phyloP scores from a whole-genome alignment of 2,329 filamentous ascomycete genomes.

The Periconia sp. region DNA sequence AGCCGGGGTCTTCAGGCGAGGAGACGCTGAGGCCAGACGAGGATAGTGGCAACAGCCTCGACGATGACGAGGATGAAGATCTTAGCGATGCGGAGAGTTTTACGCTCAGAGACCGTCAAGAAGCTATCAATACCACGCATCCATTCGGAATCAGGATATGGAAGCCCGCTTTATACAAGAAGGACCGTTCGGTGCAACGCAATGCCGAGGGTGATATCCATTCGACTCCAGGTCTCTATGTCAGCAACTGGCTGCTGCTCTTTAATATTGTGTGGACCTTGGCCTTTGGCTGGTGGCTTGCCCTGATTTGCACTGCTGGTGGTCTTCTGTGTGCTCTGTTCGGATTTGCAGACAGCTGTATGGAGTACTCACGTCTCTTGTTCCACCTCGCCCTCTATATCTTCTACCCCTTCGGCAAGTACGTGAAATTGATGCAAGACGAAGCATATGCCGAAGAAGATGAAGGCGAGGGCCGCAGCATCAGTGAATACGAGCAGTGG shows the following conservation, averaged over 20 bases:
- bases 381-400: constrained; percentile 85
- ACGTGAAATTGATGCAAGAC: constrained; percentile 90
- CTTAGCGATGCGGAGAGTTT: constrained; percentile 96
- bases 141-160: constrained; percentile 98
- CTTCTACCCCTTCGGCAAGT: constrained; percentile 96
- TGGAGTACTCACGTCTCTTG: constrained; percentile 84
- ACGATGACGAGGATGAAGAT: constrained; percentile 66
- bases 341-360: constrained; percentile 75
- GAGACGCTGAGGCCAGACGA: constrained; percentile 47
- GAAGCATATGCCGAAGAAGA: constrained; percentile 95
- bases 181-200: constrained; percentile 93
- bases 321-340: constrained; percentile 81
- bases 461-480: constrained; percentile 92
- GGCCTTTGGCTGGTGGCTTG: constrained; percentile 96
- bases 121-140: constrained; percentile 98
- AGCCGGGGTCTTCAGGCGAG: constrained; percentile 41
- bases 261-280: constrained; percentile 93
- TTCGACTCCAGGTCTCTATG: constrained; percentile 85
- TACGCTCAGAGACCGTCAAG: constrained; percentile 93
- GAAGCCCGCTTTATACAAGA: constrained; percentile 99
- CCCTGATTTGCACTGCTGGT: constrained; percentile 74
- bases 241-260: constrained; percentile 81
- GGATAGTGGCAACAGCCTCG: constrained; percentile 55
- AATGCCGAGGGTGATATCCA: constrained; percentile 97
- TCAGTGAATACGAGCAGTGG: constrained; percentile 99